These are phyloP conservation scores for Hygrophoropsis aurantiaca DNA, from an alignment of 768 basidiomycete genomes.

Conservation along the genomic window DNA sequence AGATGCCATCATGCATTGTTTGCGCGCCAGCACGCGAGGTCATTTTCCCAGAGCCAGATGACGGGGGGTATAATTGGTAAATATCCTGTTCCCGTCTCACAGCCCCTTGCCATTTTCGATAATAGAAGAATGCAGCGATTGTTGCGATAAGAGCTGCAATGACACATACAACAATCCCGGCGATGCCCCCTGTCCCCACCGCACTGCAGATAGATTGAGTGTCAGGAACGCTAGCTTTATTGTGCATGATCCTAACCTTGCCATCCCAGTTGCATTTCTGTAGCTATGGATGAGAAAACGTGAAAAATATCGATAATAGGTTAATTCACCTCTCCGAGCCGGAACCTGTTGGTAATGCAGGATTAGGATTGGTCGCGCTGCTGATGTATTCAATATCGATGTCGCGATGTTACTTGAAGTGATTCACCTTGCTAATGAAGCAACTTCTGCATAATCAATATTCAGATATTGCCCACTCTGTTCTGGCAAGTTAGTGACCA, in stretches of 20 bases:
- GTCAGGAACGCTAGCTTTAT: neutral
- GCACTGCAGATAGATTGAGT: neutral
- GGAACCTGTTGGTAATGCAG: neutral
- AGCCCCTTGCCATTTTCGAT: neutral
- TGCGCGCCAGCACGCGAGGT: too few relatives aligned
- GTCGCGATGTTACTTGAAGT: too few relatives aligned
- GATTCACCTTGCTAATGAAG: neutral
- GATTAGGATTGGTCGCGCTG: too few relatives aligned
- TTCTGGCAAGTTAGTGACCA: slow-evolving; percentile 16
- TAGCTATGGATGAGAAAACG: neutral
- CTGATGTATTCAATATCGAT: neutral
- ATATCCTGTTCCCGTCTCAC: too few relatives aligned
- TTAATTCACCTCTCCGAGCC: neutral
- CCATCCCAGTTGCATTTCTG: neutral
- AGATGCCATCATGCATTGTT: too few relatives aligned
- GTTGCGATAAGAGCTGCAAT: neutral
- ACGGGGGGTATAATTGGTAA: too few relatives aligned
- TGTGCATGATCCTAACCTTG: neutral
- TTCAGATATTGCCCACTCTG: slow-evolving; percentile 9
- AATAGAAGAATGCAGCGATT: neutral
- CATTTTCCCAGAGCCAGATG: too few relatives aligned
- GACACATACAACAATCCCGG: neutral
- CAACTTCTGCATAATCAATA: slow-evolving; percentile 22
- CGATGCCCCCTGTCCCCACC: neutral
- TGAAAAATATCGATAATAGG: neutral